These are phyloP conservation scores for Diaporthe eres DNA, from an alignment of 2,329 filamentous ascomycete species.

Conservation along the genomic window DNA sequence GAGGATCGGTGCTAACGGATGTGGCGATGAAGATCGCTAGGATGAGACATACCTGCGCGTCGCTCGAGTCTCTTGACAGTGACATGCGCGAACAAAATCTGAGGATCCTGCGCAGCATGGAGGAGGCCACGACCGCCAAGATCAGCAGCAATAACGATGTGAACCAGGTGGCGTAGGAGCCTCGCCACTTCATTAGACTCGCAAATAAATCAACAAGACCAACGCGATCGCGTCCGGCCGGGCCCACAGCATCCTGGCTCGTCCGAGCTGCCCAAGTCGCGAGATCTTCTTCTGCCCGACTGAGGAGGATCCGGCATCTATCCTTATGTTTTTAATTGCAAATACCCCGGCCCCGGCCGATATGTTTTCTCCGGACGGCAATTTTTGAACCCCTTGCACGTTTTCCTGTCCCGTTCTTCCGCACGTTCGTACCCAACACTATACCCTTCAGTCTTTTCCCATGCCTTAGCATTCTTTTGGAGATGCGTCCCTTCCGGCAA, in stretches of 20 bases:
- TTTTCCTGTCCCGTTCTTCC: background rate
- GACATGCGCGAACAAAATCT: constrained; percentile 42
- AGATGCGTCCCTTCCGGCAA: constrained; percentile 11
- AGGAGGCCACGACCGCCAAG: constrained; percentile 39
- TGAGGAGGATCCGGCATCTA: constrained; percentile 33
- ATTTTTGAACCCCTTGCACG: constrained; percentile 1
- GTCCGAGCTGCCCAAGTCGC: constrained; percentile 11
- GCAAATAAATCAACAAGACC: constrained; percentile 34
- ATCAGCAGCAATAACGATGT: constrained; percentile 35
- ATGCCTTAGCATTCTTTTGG: constrained; percentile 18
- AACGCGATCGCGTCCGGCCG: constrained; percentile 5
- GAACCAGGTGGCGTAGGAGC: constrained; percentile 36
- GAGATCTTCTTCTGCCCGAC: constrained; percentile 27
- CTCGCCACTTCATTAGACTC: constrained; percentile 14
- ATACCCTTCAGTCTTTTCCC: constrained; percentile 36
- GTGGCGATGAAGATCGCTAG: constrained; percentile 41
- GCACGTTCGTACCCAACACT: background rate
- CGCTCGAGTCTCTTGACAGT: constrained; percentile 40
- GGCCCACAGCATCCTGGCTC: constrained; percentile 11
- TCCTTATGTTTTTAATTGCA: constrained; percentile 37
- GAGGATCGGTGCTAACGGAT: constrained; percentile 37
- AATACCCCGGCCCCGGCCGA: constrained; percentile 31
- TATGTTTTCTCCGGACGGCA: constrained; percentile 8
- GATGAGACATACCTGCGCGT: constrained; percentile 40
- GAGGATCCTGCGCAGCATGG: constrained; percentile 38